Evolutionary conservation across 148 eudicot species (phyloP), one percentile per base, ranked within the genome.

Genomic region (Diospyros kaki): DNA sequence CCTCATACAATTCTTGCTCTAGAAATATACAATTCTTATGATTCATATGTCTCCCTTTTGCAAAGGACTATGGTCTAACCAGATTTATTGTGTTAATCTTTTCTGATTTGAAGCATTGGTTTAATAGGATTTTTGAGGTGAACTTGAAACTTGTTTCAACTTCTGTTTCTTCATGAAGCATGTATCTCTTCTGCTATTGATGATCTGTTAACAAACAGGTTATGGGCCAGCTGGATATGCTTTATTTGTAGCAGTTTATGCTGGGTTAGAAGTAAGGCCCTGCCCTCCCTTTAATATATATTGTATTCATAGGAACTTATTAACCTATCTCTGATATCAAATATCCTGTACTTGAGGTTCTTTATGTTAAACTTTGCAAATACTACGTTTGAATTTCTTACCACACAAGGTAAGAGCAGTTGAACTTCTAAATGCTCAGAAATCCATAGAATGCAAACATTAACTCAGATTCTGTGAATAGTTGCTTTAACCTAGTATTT

Each of bases 141-240:
- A 48, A 41, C 55, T 40, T 70, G 11, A 54, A 70, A 39, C 48
- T 14, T 18, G n/a, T 38, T 52, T 42, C 6, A 55, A 9, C 50
- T 70, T 70, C 56, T 70, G 39, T 70, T 53, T 42, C 62, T 70
- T 39, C 3, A 15, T 54, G 7, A 55, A 17, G 18, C 55, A 48
- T 53, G 10, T 51, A 51, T 14, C n/a, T 68, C 3, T 14, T 18
- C 28, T 6, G 6, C 28, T 43, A 51, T 18, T 42, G 5, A n/a
- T 40, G 13, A 64, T 71, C 66, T 68, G 46, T 44, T 44, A 51
- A 18, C 78, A 75, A 54, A 72, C 94, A 95, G 99, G 98, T 79
- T 88, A 93, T 85, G 99, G 99, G 54, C 91, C 96, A 12, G 97
- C 97, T 83, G 99, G 99, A 79, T 95, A 95, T 83, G 99, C 91